Evolutionary conservation across 1,284 basidiomycete genomes (phyloP).

Genomic region (Austroboletus novae-zelandiae): DNA sequence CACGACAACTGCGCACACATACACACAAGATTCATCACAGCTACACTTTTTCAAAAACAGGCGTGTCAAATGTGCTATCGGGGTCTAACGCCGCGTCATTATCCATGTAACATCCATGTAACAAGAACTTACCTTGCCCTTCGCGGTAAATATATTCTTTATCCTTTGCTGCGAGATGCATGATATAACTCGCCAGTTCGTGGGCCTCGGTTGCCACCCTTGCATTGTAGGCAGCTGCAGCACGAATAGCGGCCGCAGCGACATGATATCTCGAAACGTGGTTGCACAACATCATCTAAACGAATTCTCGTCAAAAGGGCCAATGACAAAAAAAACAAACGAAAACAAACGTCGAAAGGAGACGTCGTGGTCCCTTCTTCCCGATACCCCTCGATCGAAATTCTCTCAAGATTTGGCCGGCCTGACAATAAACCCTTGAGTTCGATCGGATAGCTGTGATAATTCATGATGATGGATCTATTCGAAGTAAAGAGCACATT

Average conservation of each 20-base stretch:
- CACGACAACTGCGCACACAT: neutral
- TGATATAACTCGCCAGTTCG: slow-evolving; percentile 47
- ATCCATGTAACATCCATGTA: neutral
- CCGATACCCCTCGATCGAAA: slow-evolving; percentile 57
- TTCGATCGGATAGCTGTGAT: slow-evolving; percentile 80
- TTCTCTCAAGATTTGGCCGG: slow-evolving; percentile 46
- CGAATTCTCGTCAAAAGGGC: slow-evolving; percentile 3
- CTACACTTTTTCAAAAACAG: slow-evolving; percentile 33
- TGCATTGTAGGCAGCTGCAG: slow-evolving; percentile 49
- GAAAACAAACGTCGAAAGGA: slow-evolving; percentile 53
- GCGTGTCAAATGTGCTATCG: slow-evolving; percentile 46
- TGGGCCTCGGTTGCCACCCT: slow-evolving; percentile 55
- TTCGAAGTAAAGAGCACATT: slow-evolving; percentile 70
- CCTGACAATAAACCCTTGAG: slow-evolving; percentile 63
- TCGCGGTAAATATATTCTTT: slow-evolving; percentile 53
- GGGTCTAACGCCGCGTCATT: slow-evolving; percentile 34
- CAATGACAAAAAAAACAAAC: neutral
- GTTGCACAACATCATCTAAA: slow-evolving; percentile 69
- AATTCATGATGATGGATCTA: slow-evolving; percentile 75
- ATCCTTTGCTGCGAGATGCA: slow-evolving; percentile 55
- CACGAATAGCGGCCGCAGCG: slow-evolving; percentile 55
- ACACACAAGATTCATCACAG: neutral
- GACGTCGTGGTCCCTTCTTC: slow-evolving; percentile 73
- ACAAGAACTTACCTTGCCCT: slow-evolving; percentile 47
- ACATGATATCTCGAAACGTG: slow-evolving; percentile 63